Percentiles rank a stretch among this genome's conserved stretches.
Conservation (phyloP, 2,329 filamentous ascomycete species). For the Metarhizium robertsii region DNA sequence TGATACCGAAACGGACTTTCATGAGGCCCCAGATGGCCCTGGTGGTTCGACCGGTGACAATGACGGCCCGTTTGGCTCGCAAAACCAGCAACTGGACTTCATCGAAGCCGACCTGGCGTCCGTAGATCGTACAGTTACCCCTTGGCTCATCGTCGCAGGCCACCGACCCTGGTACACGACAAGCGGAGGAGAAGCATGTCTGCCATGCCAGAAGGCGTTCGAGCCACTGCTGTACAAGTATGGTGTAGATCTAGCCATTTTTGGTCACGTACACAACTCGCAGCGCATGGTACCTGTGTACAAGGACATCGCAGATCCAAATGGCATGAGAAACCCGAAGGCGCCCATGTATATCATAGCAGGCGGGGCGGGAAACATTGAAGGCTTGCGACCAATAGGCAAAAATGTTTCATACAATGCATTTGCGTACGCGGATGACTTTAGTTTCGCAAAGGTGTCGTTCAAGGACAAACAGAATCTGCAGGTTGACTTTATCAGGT, state of each 20-base stretch:
- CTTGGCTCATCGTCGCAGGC: slow-evolving; percentile 28
- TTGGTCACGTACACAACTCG: slow-evolving; percentile 50
- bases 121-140: slow-evolving; percentile 45
- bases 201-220: slow-evolving; percentile 40
- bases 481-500: slow-evolving; percentile 40
- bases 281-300: slow-evolving; percentile 39
- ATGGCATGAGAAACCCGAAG: slow-evolving; percentile 25
- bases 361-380: slow-evolving; percentile 47
- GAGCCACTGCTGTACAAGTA: slow-evolving; percentile 45
- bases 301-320: slow-evolving; percentile 25
- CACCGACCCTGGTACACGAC: slow-evolving; percentile 40
- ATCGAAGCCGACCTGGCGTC: slow-evolving; percentile 46
- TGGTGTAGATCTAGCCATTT: slow-evolving; percentile 46
- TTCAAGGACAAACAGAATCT: slow-evolving; percentile 36
- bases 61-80: slow-evolving; percentile 38
- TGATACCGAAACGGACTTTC: slow-evolving; percentile 24
- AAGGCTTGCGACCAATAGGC: slow-evolving; percentile 36
- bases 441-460: slow-evolving; percentile 39
- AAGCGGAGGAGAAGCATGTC: slow-evolving; percentile 24
- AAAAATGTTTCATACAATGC: slow-evolving; percentile 31
- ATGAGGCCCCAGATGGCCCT: slow-evolving; percentile 18
- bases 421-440: slow-evolving; percentile 42
- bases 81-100: slow-evolving; percentile 42
- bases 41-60: slow-evolving; percentile 22
- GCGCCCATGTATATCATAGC: slow-evolving; percentile 31